Percentiles rank a stretch among this genome's conserved stretches.
Conservation (phyloP, 257 asterid genomes). For the Nicotiana tomentosiformis region DNA sequence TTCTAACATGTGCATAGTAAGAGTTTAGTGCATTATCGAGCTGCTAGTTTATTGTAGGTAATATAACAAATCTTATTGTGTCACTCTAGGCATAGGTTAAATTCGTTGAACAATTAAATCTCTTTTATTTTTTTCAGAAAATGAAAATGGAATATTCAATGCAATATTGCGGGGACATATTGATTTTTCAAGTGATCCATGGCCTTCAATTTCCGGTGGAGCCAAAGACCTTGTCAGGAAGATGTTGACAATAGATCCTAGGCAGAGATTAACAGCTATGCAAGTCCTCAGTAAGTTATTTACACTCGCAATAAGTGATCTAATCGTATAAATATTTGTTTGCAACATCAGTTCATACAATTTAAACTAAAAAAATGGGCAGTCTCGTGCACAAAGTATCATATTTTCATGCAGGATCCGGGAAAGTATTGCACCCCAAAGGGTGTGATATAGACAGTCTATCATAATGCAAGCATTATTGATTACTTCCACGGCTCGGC, state of each 20-base stretch:
- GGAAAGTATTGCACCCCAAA: too few relatives aligned
- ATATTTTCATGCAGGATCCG: too few relatives aligned
- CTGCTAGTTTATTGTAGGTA: neutral
- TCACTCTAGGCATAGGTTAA: neutral
- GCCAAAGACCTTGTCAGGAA: constrained; percentile 86
- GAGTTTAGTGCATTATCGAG: neutral
- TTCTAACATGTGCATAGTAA: too few relatives aligned
- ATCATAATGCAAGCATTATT: too few relatives aligned
- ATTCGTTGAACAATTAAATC: neutral
- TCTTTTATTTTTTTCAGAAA: constrained; percentile 26
- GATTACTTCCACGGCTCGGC: too few relatives aligned
- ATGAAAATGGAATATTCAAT: constrained; percentile 84
- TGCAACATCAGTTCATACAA: too few relatives aligned
- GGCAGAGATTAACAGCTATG: constrained; percentile 69
- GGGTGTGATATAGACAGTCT: too few relatives aligned
- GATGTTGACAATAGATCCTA: constrained; percentile 70
- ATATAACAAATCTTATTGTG: neutral
- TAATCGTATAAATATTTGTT: too few relatives aligned
- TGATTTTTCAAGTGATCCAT: constrained; percentile 82
- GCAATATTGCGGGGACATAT: constrained; percentile 65
- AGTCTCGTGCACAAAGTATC: too few relatives aligned
- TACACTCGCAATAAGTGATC: too few relatives aligned
- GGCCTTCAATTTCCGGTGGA: constrained; percentile 80
- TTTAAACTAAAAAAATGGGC: too few relatives aligned
- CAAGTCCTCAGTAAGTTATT: constrained; percentile 70